These are phyloP conservation scores for Colletotrichum sojae DNA, from an alignment of 2,329 filamentous ascomycete species.

Conservation along the genomic window DNA sequence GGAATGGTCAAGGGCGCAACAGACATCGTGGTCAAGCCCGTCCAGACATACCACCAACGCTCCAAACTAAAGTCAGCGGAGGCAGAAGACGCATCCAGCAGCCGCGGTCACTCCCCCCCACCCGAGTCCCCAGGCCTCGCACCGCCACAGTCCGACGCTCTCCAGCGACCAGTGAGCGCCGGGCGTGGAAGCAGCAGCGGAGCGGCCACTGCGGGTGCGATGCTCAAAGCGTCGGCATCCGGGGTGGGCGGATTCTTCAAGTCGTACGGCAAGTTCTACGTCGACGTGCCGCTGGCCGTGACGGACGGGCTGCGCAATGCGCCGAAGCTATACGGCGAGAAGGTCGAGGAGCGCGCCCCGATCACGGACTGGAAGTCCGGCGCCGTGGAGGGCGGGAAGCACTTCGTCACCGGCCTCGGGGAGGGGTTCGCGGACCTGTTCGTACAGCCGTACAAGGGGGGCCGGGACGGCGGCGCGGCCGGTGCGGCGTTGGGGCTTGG, in stretches of 20 bases:
- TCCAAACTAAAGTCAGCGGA: constrained; percentile 12
- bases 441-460: constrained; percentile 58
- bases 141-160: constrained; percentile 1
- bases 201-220: constrained; percentile 24
- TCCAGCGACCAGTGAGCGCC: constrained; percentile 10
- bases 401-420: constrained; percentile 58
- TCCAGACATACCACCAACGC: constrained; percentile 32
- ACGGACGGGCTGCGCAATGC: constrained; percentile 68
- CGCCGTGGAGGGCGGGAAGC: constrained; percentile 57
- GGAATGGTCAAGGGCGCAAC: constrained; percentile 39
- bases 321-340: constrained; percentile 64
- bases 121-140: constrained; percentile 9
- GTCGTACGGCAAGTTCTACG: constrained; percentile 52
- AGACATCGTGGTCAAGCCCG: constrained; percentile 42
- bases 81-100: constrained; percentile 8
- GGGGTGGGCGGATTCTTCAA: constrained; percentile 56
- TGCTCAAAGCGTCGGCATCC: constrained; percentile 34
- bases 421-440: constrained; percentile 61
- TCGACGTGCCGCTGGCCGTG: constrained; percentile 63
- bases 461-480: constrained; percentile 55
- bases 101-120: neutral
- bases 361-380: constrained; percentile 64
- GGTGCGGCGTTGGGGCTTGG: constrained; percentile 59
- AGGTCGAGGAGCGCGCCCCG: constrained; percentile 49
- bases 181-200: neutral